Evolutionary conservation across 345 rosid genomes (phyloP), one percentile per base, ranked within the genome.

Genomic region (Balakata baccata): DNA sequence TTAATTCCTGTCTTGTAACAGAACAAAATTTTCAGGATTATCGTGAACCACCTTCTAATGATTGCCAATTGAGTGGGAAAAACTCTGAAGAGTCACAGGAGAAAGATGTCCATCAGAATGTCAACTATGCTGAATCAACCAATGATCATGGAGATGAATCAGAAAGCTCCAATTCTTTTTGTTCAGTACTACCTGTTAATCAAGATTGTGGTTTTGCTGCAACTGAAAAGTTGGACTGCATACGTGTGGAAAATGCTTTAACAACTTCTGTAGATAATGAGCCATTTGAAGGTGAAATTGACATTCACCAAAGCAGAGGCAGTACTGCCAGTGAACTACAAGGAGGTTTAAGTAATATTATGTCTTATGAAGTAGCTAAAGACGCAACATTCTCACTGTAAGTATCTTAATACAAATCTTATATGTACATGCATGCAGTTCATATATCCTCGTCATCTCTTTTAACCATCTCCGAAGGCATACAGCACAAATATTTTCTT

Each of bases 371-470:
- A 78, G 83, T 80, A 75, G 85, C 75, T 45, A 66, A 72, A 63
- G 82, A 80, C 69, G 74, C 59, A 73, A 67, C 79, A 47, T 9
- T 51, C 29, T 68, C 54, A 22, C 38, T 17, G 96, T 90, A 77
- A 86, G 90, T 78, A 54, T 73, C 73, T 56, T 64, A 58, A 72
- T 59, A 61, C 57, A 72, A 74, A 60, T 66, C 72, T 37, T 57
- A 69, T 57, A 69, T 61, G 38, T 70, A 45, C 68, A 68, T 64
- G 68, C 74, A 63, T 50, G 49, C 53, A 39, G 17, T 54, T 23
- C 16, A 72, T 66, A 22, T 57, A 62, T 63, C 53, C 37, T 68
- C 63, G 65, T 57, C 16, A 68, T 16, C 63, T 7, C 16, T 51
- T 43, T 67, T 75, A 8, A 52, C 11, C 22, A 41, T 50, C 56